These are phyloP conservation scores for Lactarius hatsudake DNA, from an alignment of 768 basidiomycete genomes.

Conservation along the genomic window DNA sequence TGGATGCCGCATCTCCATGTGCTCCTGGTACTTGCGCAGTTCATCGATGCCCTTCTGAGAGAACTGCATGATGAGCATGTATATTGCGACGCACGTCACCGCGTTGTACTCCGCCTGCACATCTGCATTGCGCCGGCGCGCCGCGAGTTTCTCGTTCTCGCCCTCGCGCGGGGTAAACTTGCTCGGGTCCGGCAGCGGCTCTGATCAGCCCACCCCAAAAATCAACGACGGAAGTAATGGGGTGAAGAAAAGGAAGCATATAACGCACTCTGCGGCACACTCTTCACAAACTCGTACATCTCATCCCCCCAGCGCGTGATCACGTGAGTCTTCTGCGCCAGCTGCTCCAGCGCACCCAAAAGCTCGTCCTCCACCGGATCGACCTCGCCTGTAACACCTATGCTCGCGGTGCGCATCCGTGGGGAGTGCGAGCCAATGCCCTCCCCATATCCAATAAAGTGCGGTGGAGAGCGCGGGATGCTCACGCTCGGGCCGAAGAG, in stretches of 20 bases:
- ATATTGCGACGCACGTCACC: conserved; percentile 82
- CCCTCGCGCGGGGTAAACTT: conserved; percentile 71
- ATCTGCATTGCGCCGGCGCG: conserved; percentile 66
- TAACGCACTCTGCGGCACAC: conserved; percentile 73
- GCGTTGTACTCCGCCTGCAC: conserved; percentile 80
- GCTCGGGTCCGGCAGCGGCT: conserved; percentile 75
- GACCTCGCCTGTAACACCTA: conserved; percentile 31
- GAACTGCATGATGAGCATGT: conserved; percentile 90
- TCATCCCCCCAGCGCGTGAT: conserved; percentile 93
- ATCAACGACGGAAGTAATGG: conserved; percentile 17
- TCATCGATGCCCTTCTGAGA: conserved; percentile 90
- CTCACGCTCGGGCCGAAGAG: conserved; percentile 59
- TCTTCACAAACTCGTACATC: conserved; percentile 87
- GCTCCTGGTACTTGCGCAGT: conserved; percentile 74
- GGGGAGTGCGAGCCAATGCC: conserved; percentile 25
- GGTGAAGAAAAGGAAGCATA: conserved; percentile 7
- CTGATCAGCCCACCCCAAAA: conserved; percentile 38
- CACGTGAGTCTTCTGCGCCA: conserved; percentile 95
- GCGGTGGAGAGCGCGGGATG: conserved; percentile 33
- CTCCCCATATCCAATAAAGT: conserved; percentile 35
- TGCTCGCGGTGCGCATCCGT: conserved; percentile 40
- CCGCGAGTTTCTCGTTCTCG: conserved; percentile 68
- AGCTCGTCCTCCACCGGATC: conserved; percentile 82
- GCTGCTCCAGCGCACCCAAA: conserved; percentile 77
- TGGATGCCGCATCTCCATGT: conserved; percentile 75